phyloP scores from a whole-genome alignment of 495 filamentous ascomycete genomes.

The Stereocaulon alpinum region DNA sequence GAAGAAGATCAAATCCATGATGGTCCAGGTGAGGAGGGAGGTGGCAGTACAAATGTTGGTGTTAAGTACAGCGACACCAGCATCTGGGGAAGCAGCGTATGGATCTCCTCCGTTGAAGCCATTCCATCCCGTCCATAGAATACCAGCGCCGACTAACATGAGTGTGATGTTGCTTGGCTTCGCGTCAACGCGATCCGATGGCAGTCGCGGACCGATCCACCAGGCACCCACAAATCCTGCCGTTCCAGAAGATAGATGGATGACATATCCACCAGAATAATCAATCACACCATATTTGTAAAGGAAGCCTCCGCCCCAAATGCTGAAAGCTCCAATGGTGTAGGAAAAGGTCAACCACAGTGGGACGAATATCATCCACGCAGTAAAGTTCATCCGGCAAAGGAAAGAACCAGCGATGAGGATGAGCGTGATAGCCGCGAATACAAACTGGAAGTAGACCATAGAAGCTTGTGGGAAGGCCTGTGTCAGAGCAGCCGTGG shows the following conservation, averaged over 20 bases:
- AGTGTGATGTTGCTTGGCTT: constrained; percentile 43
- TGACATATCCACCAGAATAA: constrained; percentile 50
- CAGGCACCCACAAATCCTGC: constrained; percentile 44
- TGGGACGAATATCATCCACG: constrained; percentile 50
- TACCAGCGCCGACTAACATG: constrained; percentile 43
- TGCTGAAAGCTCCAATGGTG: constrained; percentile 35
- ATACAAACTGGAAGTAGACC: constrained; percentile 52
- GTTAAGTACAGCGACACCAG: constrained; percentile 46
- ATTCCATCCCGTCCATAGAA: constrained; percentile 50
- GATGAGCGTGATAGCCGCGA: constrained; percentile 46
- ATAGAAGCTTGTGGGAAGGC: constrained; percentile 42
- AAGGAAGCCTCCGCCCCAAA: constrained; percentile 49
- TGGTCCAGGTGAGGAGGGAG: constrained; percentile 40
- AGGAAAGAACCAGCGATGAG: constrained; percentile 42
- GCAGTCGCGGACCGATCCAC: constrained; percentile 44
- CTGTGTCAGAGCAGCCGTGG: constrained; percentile 31
- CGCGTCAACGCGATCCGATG: constrained; percentile 39
- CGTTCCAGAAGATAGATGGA: constrained; percentile 46
- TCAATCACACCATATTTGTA: constrained; percentile 42
- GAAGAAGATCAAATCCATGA: constrained; percentile 38
- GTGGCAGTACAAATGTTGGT: constrained; percentile 46
- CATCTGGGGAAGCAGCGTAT: constrained; percentile 44
- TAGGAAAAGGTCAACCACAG: constrained; percentile 40
- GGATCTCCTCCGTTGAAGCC: constrained; percentile 51
- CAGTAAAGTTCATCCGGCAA: constrained; percentile 43